A percentile compares a stretch with the other conserved stretches of the same genome.
Conservation (phyloP, 306 rosid genomes). For the Quercus agrifolia region DNA sequence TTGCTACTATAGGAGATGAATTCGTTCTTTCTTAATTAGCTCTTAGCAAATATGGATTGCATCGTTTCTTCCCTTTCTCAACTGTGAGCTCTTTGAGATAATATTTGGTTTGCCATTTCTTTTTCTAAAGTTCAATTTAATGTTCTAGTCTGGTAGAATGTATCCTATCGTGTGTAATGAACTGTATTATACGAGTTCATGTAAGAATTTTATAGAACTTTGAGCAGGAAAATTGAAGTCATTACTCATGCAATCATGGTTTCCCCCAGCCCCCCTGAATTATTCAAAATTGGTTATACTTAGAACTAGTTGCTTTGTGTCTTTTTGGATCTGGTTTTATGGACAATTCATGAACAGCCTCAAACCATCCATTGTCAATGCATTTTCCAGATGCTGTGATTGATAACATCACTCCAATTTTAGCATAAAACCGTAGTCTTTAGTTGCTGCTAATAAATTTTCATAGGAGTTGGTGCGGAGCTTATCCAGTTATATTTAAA, state of each 20-base stretch:
- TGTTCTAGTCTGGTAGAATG: neutral
- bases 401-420: neutral
- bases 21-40: conserved; percentile 24
- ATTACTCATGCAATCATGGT: too few relatives aligned
- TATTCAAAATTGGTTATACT: neutral
- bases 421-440: neutral
- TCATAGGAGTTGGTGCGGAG: neutral
- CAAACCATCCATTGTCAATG: too few relatives aligned
- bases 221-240: neutral
- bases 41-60: conserved; percentile 16
- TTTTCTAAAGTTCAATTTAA: neutral
- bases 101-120: neutral
- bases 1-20: conserved; percentile 33
- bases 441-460: neutral
- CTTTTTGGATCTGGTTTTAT: neutral
- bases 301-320: neutral
- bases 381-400: neutral
- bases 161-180: neutral
- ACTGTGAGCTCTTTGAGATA: conserved; percentile 35
- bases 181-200: neutral
- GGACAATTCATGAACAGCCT: too few relatives aligned
- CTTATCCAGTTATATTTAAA: neutral
- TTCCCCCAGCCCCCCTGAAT: too few relatives aligned
- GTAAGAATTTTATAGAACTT: neutral
- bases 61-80: conserved; percentile 22